Evolutionary conservation across 2,329 filamentous ascomycete species (phyloP), one percentile per base, ranked within the genome.

Genomic region (Diplocarpon mali): DNA sequence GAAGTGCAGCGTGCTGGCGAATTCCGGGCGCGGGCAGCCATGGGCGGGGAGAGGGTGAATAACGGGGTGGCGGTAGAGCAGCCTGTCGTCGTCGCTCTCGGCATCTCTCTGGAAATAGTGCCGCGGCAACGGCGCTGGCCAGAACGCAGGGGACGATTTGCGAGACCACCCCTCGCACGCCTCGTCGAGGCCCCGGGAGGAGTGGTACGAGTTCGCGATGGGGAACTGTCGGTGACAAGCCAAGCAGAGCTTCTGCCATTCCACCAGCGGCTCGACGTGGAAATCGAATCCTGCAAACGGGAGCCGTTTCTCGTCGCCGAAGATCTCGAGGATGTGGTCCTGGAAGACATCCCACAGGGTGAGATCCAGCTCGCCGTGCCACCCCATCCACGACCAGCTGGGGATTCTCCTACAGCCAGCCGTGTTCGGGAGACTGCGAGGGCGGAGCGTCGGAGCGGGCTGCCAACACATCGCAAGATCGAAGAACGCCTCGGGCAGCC

Each of bases 381-480:
- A 43, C 2, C 40, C 40, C 40, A 43, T 43, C 40, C 40, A 43
- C 1, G 27, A 32, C 40, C 40, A 43, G 20, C 34, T 37, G 9
- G 40, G 40, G 10, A 43, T 17, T 7, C 20, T 37, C 11, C 35
- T 9, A 10, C 20, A 24, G 3, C 4, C 20, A 24, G 14, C 5
- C 10, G 34, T 2, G 10, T 43, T 37, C 13, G 27, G 31, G 3
- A 15, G n/a, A 3, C 14, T 13, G 13, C 40, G 13, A 1, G 28
- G 40, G 2, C 40, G 34, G 1, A 43, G 15, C 7, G 2, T 24
- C 1, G 40, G 27, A 12, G 27, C 36, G 6, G 28, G 27, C 13
- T 32, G 28, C 40, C 40, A 43, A 13, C 40, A 43, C 40, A 43
- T 43, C 6, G 34, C 40, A 8, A 24, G 3, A 37, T 43, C 40